Evolutionary conservation across 129 eudicot genomes (phyloP), one percentile per base, ranked within the genome.

Genomic region (Heracleum sosnowskyi): DNA sequence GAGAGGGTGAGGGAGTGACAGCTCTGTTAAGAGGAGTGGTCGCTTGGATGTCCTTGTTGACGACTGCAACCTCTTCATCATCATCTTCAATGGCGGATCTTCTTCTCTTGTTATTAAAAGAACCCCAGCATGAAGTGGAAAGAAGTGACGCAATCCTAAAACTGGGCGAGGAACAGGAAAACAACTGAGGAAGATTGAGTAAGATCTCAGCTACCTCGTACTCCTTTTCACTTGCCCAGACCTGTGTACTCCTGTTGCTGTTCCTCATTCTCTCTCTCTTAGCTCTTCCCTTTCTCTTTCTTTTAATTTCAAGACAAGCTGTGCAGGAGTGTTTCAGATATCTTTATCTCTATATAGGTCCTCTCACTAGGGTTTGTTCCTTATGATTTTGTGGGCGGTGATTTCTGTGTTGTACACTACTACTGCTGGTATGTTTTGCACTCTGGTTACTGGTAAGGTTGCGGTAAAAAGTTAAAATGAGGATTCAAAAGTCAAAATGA

Each of bases 1-100:
- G 80, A 74, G 88, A 86, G 41, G 84, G 89, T 7, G 70, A 26
- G 69, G 12, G 66, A 74, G 87, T 74, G 2, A 86, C 79, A 1
- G 76, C 64, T 75, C 85, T 84, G 73, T 84, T 62, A 6, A 89
- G 88, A 34, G 93, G 90, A 1, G 93, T 86, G 16, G 83, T 68
- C 24, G 93, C 91, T 37, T 7, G 69, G 16, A 7, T 28, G 0
- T 12, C 11, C 33, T 26, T 62, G 3, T 63, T 29, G 70, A 28
- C 70, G 15, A 26, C 7, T 11, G 5, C 11, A 60, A n/a, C 36
- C 4, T 28, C 36, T 2, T n/a, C 68, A 2, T 28, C 6, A 29
- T 11, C 35, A 29, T 10, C 69, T 77, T 24, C 72, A 78, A 69
- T 53, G 47, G 81, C 82, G 53, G 96, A 83, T 88, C 92, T 68